Percentiles rank a stretch among this genome's conserved stretches.
Conservation (phyloP, 1,284 basidiomycete genomes). For the Athelia psychrophila region DNA sequence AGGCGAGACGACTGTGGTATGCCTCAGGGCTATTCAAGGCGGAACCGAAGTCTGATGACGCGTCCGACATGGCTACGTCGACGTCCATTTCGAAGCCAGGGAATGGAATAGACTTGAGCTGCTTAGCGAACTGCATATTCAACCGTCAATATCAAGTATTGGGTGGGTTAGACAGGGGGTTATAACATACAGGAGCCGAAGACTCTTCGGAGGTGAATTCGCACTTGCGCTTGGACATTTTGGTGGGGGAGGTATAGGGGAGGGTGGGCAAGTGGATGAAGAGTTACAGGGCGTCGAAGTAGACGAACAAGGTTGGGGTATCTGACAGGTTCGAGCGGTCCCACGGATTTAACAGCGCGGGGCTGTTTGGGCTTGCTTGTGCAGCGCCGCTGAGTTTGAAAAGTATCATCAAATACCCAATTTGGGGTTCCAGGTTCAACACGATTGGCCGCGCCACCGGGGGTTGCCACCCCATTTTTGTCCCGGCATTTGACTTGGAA, state of each 20-base stretch:
- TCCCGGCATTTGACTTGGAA: too few relatives aligned
- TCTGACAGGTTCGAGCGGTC: too few relatives aligned
- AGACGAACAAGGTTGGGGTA: background rate
- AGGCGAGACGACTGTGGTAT: background rate
- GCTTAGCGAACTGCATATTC: background rate
- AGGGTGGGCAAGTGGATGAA: too few relatives aligned
- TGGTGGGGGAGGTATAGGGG: background rate
- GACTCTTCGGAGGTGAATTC: background rate
- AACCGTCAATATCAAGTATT: background rate
- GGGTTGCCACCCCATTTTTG: too few relatives aligned
- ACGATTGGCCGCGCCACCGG: too few relatives aligned
- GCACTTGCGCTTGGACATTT: background rate
- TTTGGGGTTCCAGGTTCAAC: too few relatives aligned
- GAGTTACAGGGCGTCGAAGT: background rate
- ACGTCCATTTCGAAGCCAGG: background rate
- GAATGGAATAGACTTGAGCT: conserved; percentile 1
- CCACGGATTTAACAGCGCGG: too few relatives aligned
- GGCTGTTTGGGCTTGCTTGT: too few relatives aligned
- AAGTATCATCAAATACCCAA: too few relatives aligned
- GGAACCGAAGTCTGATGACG: background rate
- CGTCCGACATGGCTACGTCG: background rate
- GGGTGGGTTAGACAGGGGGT: background rate
- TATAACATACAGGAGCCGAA: background rate
- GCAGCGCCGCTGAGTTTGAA: too few relatives aligned
- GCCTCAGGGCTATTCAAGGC: background rate